A percentile compares a stretch with the other conserved stretches of the same genome.
Conservation (phyloP, 139 green algal species). For the Deuterostichococcus epilithicus region DNA sequence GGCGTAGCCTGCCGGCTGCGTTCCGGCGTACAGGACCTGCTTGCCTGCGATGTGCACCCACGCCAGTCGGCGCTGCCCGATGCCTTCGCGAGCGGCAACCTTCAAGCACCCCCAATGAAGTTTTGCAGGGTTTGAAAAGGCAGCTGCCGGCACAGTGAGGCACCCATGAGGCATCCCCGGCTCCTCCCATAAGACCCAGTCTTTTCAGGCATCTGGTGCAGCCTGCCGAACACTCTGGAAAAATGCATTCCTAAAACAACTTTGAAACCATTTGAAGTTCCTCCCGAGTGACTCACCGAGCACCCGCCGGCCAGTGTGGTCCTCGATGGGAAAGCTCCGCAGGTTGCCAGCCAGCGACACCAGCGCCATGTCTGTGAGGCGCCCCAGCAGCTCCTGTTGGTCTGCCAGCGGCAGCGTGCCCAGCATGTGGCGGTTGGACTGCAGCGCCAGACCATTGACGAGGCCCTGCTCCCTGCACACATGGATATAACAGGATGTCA, state of each 20-base stretch:
- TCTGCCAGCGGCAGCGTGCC: background rate
- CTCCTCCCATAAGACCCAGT: too few relatives aligned
- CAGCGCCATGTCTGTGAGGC: slow-evolving; percentile 54
- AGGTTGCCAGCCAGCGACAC: slow-evolving; percentile 71
- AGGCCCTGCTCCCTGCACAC: background rate
- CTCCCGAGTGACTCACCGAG: background rate
- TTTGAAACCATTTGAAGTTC: too few relatives aligned
- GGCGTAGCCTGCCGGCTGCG: slow-evolving; percentile 54
- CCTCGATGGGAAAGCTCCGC: background rate
- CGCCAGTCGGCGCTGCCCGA: too few relatives aligned
- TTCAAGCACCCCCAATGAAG: too few relatives aligned
- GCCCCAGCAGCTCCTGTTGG: slow-evolving; percentile 47
- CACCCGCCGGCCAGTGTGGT: background rate
- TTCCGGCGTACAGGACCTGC: slow-evolving; percentile 24
- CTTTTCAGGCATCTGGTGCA: too few relatives aligned
- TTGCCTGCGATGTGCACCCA: slow-evolving; percentile 14
- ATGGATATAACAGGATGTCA: too few relatives aligned
- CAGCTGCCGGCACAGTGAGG: too few relatives aligned
- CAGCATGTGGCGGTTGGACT: background rate
- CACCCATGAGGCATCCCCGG: too few relatives aligned
- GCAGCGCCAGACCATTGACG: background rate
- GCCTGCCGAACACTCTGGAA: too few relatives aligned
- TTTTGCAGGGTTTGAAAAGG: too few relatives aligned
- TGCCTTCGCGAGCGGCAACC: too few relatives aligned
- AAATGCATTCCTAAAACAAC: too few relatives aligned